Evolutionary conservation across 2,329 filamentous ascomycete genomes (phyloP).

Genomic region (Neophaeococcomyces mojaviensis): DNA sequence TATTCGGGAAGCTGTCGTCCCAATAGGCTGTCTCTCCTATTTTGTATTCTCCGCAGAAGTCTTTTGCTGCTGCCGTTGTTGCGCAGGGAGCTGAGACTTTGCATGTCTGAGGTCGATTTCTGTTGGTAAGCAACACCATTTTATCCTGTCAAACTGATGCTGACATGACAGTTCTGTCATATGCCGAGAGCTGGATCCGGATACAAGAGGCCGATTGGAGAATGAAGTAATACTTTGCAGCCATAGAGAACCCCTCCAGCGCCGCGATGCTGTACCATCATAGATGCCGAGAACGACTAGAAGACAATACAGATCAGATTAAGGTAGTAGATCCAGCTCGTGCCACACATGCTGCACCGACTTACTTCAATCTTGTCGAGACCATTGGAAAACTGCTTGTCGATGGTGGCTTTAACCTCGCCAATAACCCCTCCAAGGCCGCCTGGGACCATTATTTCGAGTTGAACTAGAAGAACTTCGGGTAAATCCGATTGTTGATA

Average conservation of each 20-base stretch:
- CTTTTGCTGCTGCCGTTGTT: background rate
- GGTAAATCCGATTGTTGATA: background rate
- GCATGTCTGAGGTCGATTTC: background rate
- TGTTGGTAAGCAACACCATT: background rate
- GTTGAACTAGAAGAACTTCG: background rate
- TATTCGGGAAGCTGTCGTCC: constrained; percentile 3
- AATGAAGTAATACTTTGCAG: background rate
- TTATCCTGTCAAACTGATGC: background rate
- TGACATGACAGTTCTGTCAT: background rate
- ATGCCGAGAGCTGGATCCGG: background rate
- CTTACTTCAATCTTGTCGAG: constrained; percentile 25
- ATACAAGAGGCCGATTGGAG: background rate
- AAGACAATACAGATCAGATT: background rate
- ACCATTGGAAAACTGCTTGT: constrained; percentile 11
- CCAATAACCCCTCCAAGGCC: background rate
- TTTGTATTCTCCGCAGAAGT: background rate
- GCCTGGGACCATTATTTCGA: background rate
- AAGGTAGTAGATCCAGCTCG: constrained; percentile 25
- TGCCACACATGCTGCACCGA: constrained; percentile 27
- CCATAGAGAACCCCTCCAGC: background rate
- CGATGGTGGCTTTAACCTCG: constrained; percentile 9
- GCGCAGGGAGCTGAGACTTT: background rate
- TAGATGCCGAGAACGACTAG: background rate
- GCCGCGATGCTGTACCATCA: background rate
- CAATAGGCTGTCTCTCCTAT: background rate